Evolutionary conservation across 1,284 basidiomycete species (phyloP), one percentile per base, ranked within the genome.

Genomic region (Cutaneotrichosporon sp.): DNA sequence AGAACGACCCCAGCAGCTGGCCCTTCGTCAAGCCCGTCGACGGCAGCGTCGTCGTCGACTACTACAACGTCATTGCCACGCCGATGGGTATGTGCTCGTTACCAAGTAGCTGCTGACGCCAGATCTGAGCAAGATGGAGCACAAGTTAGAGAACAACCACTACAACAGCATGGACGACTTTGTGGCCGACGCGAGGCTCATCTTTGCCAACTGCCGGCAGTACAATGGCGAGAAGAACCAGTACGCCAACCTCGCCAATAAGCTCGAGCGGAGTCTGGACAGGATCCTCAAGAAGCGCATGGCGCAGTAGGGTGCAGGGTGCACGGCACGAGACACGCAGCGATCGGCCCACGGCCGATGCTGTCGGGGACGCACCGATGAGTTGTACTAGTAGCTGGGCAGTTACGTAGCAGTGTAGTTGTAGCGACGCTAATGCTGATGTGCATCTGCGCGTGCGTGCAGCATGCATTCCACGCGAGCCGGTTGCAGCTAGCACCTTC

Each of bases 91-190:
- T 63, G 87, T 82, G 6, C 5, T 46, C 8, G 3, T 11, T n/a
- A 3, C n/a, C n/a, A n/a, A n/a, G 22, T 9, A 25, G 13, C 0
- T 7, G 20, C n/a, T 38, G n/a, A 58, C 55, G 25, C 60, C 72
- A 94, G 95, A 99, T 77, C 86, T 99, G 62, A 83, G 84, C 57
- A 97, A 92, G 2, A 97, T 99, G 88, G 90, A 94, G 74, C 85
- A 89, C 77, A 98, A 95, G 78, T 86, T 99, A 29, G 90, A 95
- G 62, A 89, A 85, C 54, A 84, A 84, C 65, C 79, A 82, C 64
- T 99, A 98, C 77, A 79, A 84, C 36, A 85, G 84, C 24, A 81
- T 97, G 43, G 89, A 92, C 59, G 83, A 84, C 49, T 93, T 98
- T 74, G 78, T 90, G 8, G 84, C 84, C 20, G 95, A 99, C 75